Evolutionary conservation across 176 grass and related monocot genomes (phyloP).

Genomic region (Ananas comosus): DNA sequence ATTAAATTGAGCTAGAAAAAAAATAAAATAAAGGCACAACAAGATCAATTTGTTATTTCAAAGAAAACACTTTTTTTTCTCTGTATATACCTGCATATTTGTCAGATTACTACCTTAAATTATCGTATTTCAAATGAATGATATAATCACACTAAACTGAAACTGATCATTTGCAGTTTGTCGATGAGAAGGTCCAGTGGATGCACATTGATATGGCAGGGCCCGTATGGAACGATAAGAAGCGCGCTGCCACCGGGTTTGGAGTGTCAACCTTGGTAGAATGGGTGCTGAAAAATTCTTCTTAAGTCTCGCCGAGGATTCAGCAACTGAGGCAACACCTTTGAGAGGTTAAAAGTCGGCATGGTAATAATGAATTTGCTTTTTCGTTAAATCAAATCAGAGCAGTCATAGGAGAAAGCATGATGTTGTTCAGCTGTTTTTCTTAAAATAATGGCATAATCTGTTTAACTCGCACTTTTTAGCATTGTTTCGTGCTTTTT

Average conservation of each 20-base stretch:
- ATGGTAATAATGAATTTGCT: background rate
- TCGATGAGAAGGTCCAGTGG: conserved; percentile 95
- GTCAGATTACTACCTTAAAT: no score
- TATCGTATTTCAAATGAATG: no score
- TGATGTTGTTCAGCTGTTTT: no score
- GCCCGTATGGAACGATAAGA: conserved; percentile 87
- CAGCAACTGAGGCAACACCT: background rate
- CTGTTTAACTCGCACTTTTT: no score
- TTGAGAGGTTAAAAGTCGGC: background rate
- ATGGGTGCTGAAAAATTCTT: conserved; percentile 94
- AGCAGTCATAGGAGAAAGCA: no score
- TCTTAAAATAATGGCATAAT: no score
- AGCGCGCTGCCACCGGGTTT: conserved; percentile 65
- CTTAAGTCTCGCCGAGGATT: conserved; percentile 8
- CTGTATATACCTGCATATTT: no score
- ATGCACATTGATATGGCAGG: conserved; percentile 94
- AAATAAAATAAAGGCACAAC: no score
- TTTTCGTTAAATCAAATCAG: no score
- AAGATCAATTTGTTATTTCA: no score
- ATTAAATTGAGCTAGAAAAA: no score
- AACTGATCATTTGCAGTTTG: conserved; percentile 47
- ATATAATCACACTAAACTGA: background rate
- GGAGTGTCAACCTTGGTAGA: conserved; percentile 85
- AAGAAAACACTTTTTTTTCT: background rate
- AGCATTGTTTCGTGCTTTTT: no score